Evolutionary conservation across 805 yeast genomes (phyloP).

Genomic region (Candida caryicola): DNA sequence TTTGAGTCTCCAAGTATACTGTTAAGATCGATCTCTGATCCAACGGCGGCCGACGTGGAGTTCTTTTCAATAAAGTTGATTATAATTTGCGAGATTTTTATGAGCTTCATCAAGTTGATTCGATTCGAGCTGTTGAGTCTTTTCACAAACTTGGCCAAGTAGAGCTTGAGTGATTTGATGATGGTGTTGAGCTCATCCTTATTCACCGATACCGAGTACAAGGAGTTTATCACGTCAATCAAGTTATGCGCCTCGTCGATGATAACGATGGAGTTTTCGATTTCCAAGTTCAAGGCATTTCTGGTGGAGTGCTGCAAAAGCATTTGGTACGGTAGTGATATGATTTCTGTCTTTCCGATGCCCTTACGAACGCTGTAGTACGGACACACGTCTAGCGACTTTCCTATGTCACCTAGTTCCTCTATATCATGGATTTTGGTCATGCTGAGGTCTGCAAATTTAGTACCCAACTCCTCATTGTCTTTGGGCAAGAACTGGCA

Average conservation of each 20-base stretch:
- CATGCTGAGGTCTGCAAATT: slow-evolving; percentile 55
- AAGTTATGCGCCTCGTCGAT: slow-evolving; percentile 94
- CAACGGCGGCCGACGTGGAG: slow-evolving; percentile 41
- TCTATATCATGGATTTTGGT: slow-evolving; percentile 72
- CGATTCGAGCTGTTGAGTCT: slow-evolving; percentile 70
- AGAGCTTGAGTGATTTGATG: slow-evolving; percentile 48
- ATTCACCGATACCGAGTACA: slow-evolving; percentile 63
- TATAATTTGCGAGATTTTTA: slow-evolving; percentile 53
- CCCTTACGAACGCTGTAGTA: slow-evolving; percentile 71
- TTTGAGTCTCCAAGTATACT: slow-evolving; percentile 59
- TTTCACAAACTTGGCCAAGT: slow-evolving; percentile 57
- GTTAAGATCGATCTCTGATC: slow-evolving; percentile 48
- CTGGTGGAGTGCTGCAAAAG: slow-evolving; percentile 62
- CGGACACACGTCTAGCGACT: slow-evolving; percentile 62
- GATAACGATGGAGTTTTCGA: slow-evolving; percentile 65
- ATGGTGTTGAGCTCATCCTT: slow-evolving; percentile 46
- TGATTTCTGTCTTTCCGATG: slow-evolving; percentile 60
- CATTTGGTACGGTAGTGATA: slow-evolving; percentile 84
- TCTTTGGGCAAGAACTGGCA: slow-evolving; percentile 30
- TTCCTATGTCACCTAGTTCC: slow-evolving; percentile 65
- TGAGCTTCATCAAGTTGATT: slow-evolving; percentile 61
- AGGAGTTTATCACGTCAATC: slow-evolving; percentile 67
- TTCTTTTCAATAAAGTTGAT: slow-evolving; percentile 42
- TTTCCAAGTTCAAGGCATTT: slow-evolving; percentile 52
- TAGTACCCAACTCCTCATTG: slow-evolving; percentile 18